A percentile compares a stretch with the other conserved stretches of the same genome.
Evolutionary conservation across 805 yeast genomes (phyloP).

Genomic region (Starmerella apicola): DNA sequence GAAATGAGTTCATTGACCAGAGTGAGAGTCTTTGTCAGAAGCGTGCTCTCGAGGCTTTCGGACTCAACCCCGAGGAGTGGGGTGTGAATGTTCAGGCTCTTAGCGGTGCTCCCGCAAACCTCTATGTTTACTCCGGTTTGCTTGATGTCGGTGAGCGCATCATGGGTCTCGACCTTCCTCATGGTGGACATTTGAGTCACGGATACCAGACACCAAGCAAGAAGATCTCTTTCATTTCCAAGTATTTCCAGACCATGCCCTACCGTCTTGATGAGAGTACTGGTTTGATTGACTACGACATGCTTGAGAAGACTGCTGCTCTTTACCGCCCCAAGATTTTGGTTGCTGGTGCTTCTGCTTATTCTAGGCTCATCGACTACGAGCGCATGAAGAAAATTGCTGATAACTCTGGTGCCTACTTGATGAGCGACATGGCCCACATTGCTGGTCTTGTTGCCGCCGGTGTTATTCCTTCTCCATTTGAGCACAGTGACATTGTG

Average conservation of each 20-base stretch:
- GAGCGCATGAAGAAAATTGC: constrained; percentile 82
- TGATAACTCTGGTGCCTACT: constrained; percentile 83
- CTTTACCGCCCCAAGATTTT: constrained; percentile 89
- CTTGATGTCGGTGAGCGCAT: constrained; percentile 82
- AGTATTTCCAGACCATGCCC: constrained; percentile 96
- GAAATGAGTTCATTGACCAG: constrained; percentile 87
- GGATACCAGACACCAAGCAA: constrained; percentile 88
- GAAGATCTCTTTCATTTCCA: constrained; percentile 83
- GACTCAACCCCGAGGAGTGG: constrained; percentile 69
- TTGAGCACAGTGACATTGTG: constrained; percentile 86
- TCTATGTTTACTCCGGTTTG: constrained; percentile 81
- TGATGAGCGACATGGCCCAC: constrained; percentile 94
- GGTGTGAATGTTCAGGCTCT: constrained; percentile 95
- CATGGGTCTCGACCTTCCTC: constrained; percentile 97
- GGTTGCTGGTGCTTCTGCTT: constrained; percentile 96
- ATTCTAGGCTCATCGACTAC: constrained; percentile 82
- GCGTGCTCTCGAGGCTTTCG: constrained; percentile 79
- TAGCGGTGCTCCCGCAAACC: constrained; percentile 94
- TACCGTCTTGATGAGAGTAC: constrained; percentile 77
- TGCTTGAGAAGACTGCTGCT: constrained; percentile 64
- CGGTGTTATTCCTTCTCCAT: constrained; percentile 86
- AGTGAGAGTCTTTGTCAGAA: constrained; percentile 82
- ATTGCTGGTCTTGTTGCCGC: constrained; percentile 94
- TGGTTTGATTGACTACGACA: constrained; percentile 86
- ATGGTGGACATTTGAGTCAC: constrained; percentile 95